A percentile compares a stretch with the other conserved stretches of the same genome.
phyloP scores from a whole-genome alignment of 768 basidiomycete genomes.

The Trametes gibbosa region DNA sequence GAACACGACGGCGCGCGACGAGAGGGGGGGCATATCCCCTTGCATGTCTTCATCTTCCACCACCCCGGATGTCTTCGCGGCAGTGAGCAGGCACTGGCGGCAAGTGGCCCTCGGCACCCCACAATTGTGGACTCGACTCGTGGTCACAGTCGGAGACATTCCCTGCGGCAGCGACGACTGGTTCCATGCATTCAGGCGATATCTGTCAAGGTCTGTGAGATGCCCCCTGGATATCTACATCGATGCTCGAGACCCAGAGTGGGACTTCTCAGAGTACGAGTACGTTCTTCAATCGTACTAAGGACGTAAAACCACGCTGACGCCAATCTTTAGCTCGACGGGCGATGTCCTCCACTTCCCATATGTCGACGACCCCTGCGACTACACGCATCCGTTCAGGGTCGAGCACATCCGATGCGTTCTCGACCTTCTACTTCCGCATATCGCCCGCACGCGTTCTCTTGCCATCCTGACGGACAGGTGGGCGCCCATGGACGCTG shows the following conservation, averaged over 20 bases:
- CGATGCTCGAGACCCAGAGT: conserved; percentile 56
- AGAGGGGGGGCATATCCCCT: conserved; percentile 2
- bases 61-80: conserved; percentile 46
- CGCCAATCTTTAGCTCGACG: neutral
- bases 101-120: conserved; percentile 46
- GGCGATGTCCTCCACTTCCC: conserved; percentile 12
- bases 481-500: conserved; percentile 57
- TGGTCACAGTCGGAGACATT: conserved; percentile 37
- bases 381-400: conserved; percentile 20
- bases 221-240: conserved; percentile 55
- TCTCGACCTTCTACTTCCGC: conserved; percentile 48
- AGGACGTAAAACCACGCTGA: neutral
- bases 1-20: neutral
- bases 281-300: conserved; percentile 23
- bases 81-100: conserved; percentile 54
- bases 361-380: conserved; percentile 11
- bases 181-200: conserved; percentile 28
- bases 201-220: conserved; percentile 43
- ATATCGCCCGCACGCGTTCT: conserved; percentile 51
- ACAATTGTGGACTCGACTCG: conserved; percentile 54
- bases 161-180: neutral
- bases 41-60: conserved; percentile 19
- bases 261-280: conserved; percentile 56
- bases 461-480: conserved; percentile 53
- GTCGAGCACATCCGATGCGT: conserved; percentile 38